phyloP scores from a whole-genome alignment of 2,329 filamentous ascomycete species.

The Cordyceps sp. region DNA sequence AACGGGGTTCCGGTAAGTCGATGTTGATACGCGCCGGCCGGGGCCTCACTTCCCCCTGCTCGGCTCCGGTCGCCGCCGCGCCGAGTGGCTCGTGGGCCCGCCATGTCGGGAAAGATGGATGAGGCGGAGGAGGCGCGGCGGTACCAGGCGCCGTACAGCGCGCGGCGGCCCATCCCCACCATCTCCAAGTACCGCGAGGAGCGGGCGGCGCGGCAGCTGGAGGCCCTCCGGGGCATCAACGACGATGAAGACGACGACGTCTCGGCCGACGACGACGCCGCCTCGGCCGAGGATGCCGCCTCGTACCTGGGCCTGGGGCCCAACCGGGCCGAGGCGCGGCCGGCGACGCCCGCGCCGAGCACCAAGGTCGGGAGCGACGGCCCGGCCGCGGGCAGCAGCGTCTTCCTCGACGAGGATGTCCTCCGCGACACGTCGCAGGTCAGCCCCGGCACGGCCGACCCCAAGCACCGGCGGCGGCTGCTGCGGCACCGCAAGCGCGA shows the following conservation, averaged over 20 bases:
- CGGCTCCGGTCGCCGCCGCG: background rate
- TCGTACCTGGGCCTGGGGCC: too few relatives aligned
- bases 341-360: too few relatives aligned
- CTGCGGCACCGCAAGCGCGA: slow-evolving; percentile 27
- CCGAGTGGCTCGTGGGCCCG: too few relatives aligned
- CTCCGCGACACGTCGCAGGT: slow-evolving; percentile 19
- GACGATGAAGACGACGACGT: background rate
- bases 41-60: too few relatives aligned
- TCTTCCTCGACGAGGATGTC: slow-evolving; percentile 4
- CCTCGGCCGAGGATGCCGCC: too few relatives aligned
- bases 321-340: too few relatives aligned
- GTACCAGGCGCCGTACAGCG: slow-evolving; percentile 23
- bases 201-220: slow-evolving; percentile 23
- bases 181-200: slow-evolving; percentile 31
- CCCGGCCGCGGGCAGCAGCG: too few relatives aligned
- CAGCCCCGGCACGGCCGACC: slow-evolving; percentile 19
- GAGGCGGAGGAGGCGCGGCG: slow-evolving; percentile 20
- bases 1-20: too few relatives aligned
- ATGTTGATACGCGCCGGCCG: too few relatives aligned
- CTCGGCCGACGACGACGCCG: background rate
- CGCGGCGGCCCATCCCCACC: slow-evolving; percentile 27
- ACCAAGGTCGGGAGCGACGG: too few relatives aligned
- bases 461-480: slow-evolving; percentile 29
- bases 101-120: slow-evolving; percentile 17
- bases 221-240: slow-evolving; percentile 14